Evolutionary conservation across 73 alveolate genomes (phyloP).

Genomic region (Tetrahymena malaccensis): DNA sequence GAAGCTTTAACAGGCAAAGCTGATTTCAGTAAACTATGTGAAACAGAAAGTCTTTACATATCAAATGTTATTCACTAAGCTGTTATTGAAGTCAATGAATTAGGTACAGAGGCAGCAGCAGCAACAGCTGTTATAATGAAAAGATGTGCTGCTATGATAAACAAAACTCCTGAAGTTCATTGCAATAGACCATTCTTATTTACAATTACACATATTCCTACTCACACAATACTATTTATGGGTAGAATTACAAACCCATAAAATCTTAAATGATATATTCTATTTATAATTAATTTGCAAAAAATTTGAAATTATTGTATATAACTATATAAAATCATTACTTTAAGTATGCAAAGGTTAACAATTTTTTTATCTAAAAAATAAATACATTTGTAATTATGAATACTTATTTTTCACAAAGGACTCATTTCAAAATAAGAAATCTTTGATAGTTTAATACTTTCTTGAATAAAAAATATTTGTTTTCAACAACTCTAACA

Average conservation of each 20-base stretch:
- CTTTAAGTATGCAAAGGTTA: too few relatives aligned
- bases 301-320: too few relatives aligned
- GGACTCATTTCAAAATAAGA: too few relatives aligned
- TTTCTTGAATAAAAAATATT: too few relatives aligned
- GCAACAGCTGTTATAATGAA: not conserved
- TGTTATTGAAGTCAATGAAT: not conserved
- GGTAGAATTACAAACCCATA: not conserved
- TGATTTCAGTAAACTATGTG: not conserved
- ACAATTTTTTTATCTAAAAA: too few relatives aligned
- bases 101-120: not conserved
- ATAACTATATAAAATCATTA: too few relatives aligned
- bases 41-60: not conserved
- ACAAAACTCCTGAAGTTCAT: not conserved
- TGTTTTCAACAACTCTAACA: too few relatives aligned
- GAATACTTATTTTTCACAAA: too few relatives aligned
- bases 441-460: too few relatives aligned
- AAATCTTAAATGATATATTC: not conserved
- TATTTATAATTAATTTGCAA: too few relatives aligned
- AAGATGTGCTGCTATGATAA: not conserved
- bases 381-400: too few relatives aligned
- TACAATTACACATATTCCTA: not conserved
- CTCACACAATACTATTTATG: not conserved
- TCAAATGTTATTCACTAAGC: not conserved
- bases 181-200: not conserved
- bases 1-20: not conserved